Base-by-base conservation (phyloP, 495 filamentous ascomycete genomes). In the Aspergillus sclerotiicarbonarius region DNA sequence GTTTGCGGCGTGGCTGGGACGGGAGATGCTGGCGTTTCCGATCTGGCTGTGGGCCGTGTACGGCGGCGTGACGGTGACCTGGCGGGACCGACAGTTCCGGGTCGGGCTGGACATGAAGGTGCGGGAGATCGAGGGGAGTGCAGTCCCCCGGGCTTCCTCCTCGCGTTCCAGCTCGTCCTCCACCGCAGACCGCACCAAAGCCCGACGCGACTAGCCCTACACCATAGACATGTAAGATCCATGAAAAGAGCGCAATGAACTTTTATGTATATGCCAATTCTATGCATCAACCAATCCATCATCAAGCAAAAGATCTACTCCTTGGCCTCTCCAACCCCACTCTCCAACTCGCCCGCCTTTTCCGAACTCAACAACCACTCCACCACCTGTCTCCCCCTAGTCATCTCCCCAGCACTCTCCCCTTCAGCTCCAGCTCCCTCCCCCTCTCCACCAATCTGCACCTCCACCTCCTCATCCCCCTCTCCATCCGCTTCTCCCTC, bases 1-100 rank as follows among this genome's bases (percentile, higher is more conserved):
- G 91, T 64, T 92, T 1, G 60, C 80, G 1, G 89, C 91, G 2
- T 99, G 95, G 95, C 62, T 96, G 0, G 92, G 90, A 0, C 79
- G 94, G 19, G 94, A 99, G 67, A 37, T 81, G 0, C 74, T 96
- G 8, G 92, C 95, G 0, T 76, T 93, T 29, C 91, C 90, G 6
- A 89, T 99, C 50, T 98, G 94, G 94, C 49, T 76, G 4, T 88
- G 86, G 84, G 92, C 93, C 13, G 85, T 96, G 19, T 86, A 86
- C 62, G 87, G 91, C 53, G 95, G 90, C 4, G 84, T 85, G 32
- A 92, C 85, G 29, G 90, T 98, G 10, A 82, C 83, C 55, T 98
- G 95, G 95, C 80, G 94, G 33, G 91, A 92, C 0, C 84, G 84
- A 61, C 80, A 77, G 21, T 98, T 98, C 70, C 82, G 84, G 67